A percentile compares a stretch with the other conserved stretches of the same genome.
Evolutionary conservation across 306 rosid species (phyloP).

Genomic region (Luffa aegyptiaca): DNA sequence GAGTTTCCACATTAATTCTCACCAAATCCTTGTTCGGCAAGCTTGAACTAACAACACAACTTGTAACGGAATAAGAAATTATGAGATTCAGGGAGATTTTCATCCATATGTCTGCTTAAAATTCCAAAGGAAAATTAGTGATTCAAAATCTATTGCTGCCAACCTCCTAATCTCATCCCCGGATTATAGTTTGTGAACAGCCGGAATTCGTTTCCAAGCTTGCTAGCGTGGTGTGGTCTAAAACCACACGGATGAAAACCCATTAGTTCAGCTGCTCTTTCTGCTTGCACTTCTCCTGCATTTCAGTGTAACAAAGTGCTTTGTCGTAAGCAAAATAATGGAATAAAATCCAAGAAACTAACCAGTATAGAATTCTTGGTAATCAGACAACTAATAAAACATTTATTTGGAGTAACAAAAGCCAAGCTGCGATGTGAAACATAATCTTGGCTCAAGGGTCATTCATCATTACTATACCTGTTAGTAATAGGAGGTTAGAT

Average conservation of each 20-base stretch:
- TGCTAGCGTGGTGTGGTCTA: slow-evolving; percentile 69
- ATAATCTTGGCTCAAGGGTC: neutral
- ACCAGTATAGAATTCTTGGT: neutral
- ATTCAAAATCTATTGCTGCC: slow-evolving; percentile 28
- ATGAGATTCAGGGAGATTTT: neutral
- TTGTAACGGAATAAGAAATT: neutral
- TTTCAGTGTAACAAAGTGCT: neutral
- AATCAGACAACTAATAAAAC: neutral
- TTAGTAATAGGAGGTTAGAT: slow-evolving; percentile 64
- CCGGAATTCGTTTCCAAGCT: slow-evolving; percentile 83
- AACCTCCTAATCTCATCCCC: slow-evolving; percentile 65
- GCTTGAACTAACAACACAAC: neutral
- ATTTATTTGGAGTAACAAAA: neutral
- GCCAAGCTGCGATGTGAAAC: neutral
- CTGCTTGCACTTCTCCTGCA: slow-evolving; percentile 87
- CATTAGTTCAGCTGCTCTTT: slow-evolving; percentile 75
- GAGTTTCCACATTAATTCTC: neutral
- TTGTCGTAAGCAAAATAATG: neutral
- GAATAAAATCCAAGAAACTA: neutral
- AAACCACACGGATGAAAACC: slow-evolving; percentile 74
- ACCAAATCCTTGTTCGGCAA: neutral
- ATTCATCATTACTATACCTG: slow-evolving; percentile 34
- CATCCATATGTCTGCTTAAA: neutral
- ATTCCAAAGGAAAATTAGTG: neutral
- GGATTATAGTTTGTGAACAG: slow-evolving; percentile 86